A percentile compares a stretch with the other conserved stretches of the same genome.
These are phyloP conservation scores for Rhytidhysteron rufulum DNA, from an alignment of 2,329 filamentous ascomycete species.

Conservation along the genomic window DNA sequence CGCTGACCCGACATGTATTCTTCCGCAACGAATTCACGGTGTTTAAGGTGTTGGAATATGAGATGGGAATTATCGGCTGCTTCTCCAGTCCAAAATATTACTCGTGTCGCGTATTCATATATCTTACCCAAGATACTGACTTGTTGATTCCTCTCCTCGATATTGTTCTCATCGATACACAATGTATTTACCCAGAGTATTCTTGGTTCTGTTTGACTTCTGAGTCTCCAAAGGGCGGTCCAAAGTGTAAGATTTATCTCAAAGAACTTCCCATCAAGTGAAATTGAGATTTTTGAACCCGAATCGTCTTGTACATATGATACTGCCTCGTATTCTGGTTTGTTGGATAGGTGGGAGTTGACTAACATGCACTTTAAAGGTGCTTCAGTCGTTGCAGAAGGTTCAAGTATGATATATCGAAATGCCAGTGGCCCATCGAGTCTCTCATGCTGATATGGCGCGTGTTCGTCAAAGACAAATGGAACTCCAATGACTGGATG, in stretches of 20 bases:
- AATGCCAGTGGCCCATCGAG: neutral
- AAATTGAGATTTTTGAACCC: constrained; percentile 1
- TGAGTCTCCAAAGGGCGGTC: constrained; percentile 5
- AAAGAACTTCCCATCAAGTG: constrained; percentile 1
- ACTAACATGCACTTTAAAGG: neutral
- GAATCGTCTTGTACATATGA: constrained; percentile 7
- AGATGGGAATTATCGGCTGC: constrained; percentile 5
- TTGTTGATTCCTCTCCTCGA: constrained; percentile 8
- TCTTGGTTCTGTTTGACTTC: neutral
- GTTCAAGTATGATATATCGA: neutral
- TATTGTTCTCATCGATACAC: constrained; percentile 10
- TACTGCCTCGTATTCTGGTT: constrained; percentile 4
- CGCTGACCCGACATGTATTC: neutral
- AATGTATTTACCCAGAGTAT: constrained; percentile 11
- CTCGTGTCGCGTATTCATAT: constrained; percentile 6
- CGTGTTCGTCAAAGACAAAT: too few relatives aligned
- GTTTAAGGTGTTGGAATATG: neutral
- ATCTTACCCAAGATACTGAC: constrained; percentile 11
- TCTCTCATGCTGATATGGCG: neutral
- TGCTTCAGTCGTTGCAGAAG: neutral
- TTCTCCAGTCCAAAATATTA: constrained; percentile 12
- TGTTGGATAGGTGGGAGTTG: neutral
- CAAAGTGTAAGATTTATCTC: constrained; percentile 4
- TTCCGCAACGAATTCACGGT: neutral
- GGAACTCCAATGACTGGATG: too few relatives aligned